Evolutionary conservation across 345 rosid species (phyloP).

Genomic region (Linum trigynum): DNA sequence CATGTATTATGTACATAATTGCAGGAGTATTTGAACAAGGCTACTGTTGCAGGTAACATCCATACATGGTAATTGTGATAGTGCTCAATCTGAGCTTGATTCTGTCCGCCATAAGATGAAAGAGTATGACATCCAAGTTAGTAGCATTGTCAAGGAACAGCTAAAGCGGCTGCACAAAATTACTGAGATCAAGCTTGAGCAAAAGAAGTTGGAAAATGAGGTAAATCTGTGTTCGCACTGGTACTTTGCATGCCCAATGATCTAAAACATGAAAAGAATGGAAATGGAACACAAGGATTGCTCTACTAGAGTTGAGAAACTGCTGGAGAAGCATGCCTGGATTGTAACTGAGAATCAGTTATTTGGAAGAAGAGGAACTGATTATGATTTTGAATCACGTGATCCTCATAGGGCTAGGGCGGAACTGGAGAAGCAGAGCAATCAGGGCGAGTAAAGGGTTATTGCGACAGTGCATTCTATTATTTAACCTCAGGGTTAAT

Average conservation of each 20-base stretch:
- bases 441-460: constrained; percentile 45
- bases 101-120: constrained; percentile 64
- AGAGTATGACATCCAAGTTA: constrained; percentile 84
- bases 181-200: constrained; percentile 67
- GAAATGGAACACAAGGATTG: constrained; percentile 88
- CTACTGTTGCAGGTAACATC: constrained; percentile 51
- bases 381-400: constrained; percentile 75
- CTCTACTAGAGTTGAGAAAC: constrained; percentile 64
- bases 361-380: constrained; percentile 90
- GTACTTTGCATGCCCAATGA: constrained; percentile 5
- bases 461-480: constrained; percentile 1
- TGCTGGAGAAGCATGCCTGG: constrained; percentile 95
- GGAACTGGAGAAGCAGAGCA: constrained; percentile 80
- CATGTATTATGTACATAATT: constrained; percentile 8
- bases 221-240: constrained; percentile 23
- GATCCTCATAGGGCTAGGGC: constrained; percentile 70
- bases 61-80: constrained; percentile 41
- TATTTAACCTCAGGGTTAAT: too few species aligned
- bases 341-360: constrained; percentile 84
- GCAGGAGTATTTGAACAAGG: neutral
- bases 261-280: constrained; percentile 37
- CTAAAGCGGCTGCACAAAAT: constrained; percentile 61
- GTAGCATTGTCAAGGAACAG: constrained; percentile 56
- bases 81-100: constrained; percentile 61
- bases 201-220: constrained; percentile 96